Evolutionary conservation across 2,329 filamentous ascomycete species (phyloP), one percentile per base, ranked within the genome.

Genomic region (Intubia oerlemansii): DNA sequence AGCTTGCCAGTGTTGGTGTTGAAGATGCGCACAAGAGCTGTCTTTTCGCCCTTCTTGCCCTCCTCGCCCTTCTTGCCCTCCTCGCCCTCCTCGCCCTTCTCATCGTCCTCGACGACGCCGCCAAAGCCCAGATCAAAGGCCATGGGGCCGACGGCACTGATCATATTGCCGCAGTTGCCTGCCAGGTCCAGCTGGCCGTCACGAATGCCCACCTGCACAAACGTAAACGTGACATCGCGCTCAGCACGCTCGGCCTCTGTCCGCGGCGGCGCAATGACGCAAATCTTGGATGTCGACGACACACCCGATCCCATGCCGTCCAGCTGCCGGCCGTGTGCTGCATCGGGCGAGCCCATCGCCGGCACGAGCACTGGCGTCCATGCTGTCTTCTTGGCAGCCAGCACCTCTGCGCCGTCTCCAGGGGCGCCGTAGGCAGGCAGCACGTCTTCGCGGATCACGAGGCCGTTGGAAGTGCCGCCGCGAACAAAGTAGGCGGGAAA

Each of bases 81-180:
- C n/a, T n/a, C n/a, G n/a, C n/a, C n/a, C n/a, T n/a, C n/a, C n/a
- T n/a, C n/a, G n/a, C n/a, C n/a, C n/a, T n/a, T n/a, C 8, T 15
- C 20, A 7, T 26, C 20, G n/a, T 15, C 25, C 32, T 46, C 44
- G 8, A n/a, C n/a, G n/a, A n/a, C n/a, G n/a, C 29, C 10, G 21
- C 25, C 17, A 18, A 22, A 16, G 20, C 59, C 53, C 15, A 56
- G 45, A 39, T 74, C 62, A 10, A 70, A 51, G 3, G 66, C 67
- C 41, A 65, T 71, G 0, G 75, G 73, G 0, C 73, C 76, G 25
- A 80, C 59, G 0, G 66, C 59, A 23, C 62, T 58, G 5, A 57
- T 66, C 69, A 81, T 74, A 44, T 80, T 80, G n/a, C 75, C 75
- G 42, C 74, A 80, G 39, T 79, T 81, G 15, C 72, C 67, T 0